A percentile compares a stretch with the other conserved stretches of the same genome.
phyloP scores from a whole-genome alignment of 768 basidiomycete species.

The Serpula lacrymans region DNA sequence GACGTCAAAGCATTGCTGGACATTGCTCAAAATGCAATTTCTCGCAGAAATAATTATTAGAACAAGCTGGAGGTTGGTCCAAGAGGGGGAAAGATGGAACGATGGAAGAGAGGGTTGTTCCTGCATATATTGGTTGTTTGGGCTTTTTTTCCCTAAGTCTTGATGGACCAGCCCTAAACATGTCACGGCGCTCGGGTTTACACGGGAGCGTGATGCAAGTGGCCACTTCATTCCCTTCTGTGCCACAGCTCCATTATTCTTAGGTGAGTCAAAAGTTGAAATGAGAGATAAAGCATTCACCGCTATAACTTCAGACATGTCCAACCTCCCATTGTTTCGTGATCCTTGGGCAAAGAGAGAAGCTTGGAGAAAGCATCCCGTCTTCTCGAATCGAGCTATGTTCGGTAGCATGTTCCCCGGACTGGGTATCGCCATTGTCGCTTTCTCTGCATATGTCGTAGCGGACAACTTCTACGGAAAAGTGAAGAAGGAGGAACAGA shows the following conservation, averaged over 20 bases:
- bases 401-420: slow-evolving; percentile 92
- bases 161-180: slow-evolving; percentile 57
- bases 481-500: slow-evolving; percentile 22
- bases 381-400: slow-evolving; percentile 85
- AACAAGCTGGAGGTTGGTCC: no score
- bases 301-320: slow-evolving; percentile 42
- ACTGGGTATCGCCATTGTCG: slow-evolving; percentile 88
- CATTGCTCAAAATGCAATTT: slow-evolving; percentile 29
- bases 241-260: no score
- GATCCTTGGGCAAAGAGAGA: slow-evolving; percentile 95
- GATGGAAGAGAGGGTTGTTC: slow-evolving; percentile 23
- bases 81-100: slow-evolving; percentile 21
- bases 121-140: slow-evolving; percentile 17
- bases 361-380: slow-evolving; percentile 88
- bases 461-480: slow-evolving; percentile 69
- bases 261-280: slow-evolving; percentile 13
- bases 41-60: no score
- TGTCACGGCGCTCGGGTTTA: slow-evolving; percentile 22
- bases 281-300: background rate
- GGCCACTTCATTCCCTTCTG: no score
- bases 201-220: no score
- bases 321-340: slow-evolving; percentile 71
- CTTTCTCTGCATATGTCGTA: slow-evolving; percentile 88
- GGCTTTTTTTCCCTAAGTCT: slow-evolving; percentile 37
- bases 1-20: slow-evolving; percentile 48